Base-by-base conservation (phyloP, 1,284 basidiomycete species). In the Boletus sp. region DNA sequence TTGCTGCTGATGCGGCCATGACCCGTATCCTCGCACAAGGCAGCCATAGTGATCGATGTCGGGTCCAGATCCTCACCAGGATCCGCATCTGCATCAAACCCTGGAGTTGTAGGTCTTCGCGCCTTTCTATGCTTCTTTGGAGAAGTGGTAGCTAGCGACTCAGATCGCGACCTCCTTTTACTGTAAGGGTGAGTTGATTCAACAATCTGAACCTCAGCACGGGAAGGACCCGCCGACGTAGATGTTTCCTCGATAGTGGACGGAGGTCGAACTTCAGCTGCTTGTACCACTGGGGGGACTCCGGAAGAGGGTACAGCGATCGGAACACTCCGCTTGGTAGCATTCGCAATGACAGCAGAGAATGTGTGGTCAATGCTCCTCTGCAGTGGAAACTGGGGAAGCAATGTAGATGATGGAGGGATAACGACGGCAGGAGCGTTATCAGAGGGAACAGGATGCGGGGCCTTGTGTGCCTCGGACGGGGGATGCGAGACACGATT, bases 31-130 rank as follows among this genome's bases (percentile, higher is more conserved):
- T 74, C 76, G 60, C 87, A 89, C 2, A 90, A 73, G 0, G 78
- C 67, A 13, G 84, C 81, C 87, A 90, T 90, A 4, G 84, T 88
- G n/a, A 84, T 69, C 3, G 75, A 71, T 0, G 85, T 88, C 14
- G 87, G 87, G 57, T 90, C 87, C 34, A 90, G 68, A 29, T 85
- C 81, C 60, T 85, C 84, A 12, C 85, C 85, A 2, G 84, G 82
- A 59, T 78, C 76, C 0, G 78, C 79, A 41, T 74, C 69, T 22
- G 74, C 68, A 55, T 82, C 79, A 51, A 78, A 82, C 0, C 69
- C 71, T 12, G 80, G 76, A 5, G 75, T 66, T 10, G 77, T 76
- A 4, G 75, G 71, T 22, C 66, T 71, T 26, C 69, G 63, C n/a
- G 52, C 39, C 39, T 64, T 67, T 26, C 52, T 58, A n/a, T 41